Conservation (phyloP, 768 basidiomycete genomes). For the Leccinellum luteum region DNA sequence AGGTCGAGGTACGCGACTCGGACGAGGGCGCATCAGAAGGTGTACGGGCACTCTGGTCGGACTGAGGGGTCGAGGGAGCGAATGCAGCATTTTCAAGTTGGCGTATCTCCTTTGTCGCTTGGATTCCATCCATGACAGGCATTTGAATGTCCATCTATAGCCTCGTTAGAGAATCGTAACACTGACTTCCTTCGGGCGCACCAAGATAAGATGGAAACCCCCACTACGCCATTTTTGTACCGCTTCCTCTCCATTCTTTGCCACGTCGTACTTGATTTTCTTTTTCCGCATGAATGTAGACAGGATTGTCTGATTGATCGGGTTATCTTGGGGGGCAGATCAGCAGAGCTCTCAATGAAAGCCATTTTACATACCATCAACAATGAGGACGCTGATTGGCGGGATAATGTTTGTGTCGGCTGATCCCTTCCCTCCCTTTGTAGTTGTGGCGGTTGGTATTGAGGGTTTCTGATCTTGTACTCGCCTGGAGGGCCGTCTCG, state of each 20-base stretch:
- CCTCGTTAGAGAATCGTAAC: conserved; percentile 11
- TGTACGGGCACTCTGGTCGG: conserved; percentile 45
- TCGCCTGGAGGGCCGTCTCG: conserved; percentile 33
- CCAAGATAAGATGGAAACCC: conserved; percentile 92
- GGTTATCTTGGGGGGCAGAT: conserved; percentile 69
- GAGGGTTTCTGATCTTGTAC: conserved; percentile 29
- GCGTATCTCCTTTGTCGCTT: conserved; percentile 95
- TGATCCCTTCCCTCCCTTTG: conserved; percentile 50
- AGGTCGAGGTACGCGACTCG: conserved; percentile 44
- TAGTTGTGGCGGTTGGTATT: conserved; percentile 26
- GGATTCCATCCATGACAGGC: conserved; percentile 98
- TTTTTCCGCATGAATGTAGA: conserved; percentile 97
- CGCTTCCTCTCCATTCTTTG: conserved; percentile 93
- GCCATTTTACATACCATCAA: conserved; percentile 69
- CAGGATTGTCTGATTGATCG: conserved; percentile 96
- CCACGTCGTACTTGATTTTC: conserved; percentile 91
- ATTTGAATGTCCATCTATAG: conserved; percentile 98
- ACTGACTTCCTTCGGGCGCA: conserved; percentile 38
- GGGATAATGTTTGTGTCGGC: conserved; percentile 79
- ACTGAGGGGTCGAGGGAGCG: conserved; percentile 65
- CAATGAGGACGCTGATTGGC: conserved; percentile 96
- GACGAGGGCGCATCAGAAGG: conserved; percentile 52
- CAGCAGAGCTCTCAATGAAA: conserved; percentile 8
- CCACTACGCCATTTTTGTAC: conserved; percentile 94
- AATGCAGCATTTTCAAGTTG: conserved; percentile 74